Percentiles rank a stretch among this genome's conserved stretches.
These are phyloP conservation scores for Fagus crenata DNA, from an alignment of 306 rosid species.

Conservation along the genomic window DNA sequence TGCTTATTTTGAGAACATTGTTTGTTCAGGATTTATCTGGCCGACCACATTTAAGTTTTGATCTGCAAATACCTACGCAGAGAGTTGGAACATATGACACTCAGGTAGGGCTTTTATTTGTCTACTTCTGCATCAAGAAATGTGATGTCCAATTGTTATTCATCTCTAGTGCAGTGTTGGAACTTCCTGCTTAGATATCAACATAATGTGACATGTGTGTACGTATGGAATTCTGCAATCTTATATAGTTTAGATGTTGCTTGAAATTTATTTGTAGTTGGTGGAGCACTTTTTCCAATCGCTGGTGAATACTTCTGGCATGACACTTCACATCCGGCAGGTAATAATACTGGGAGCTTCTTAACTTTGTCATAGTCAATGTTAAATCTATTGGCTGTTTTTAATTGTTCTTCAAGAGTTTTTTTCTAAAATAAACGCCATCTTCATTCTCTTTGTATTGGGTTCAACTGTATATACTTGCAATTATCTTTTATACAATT, in stretches of 20 bases:
- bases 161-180: conserved; percentile 14
- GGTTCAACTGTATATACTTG: neutral
- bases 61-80: conserved; percentile 76
- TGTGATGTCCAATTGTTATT: conserved; percentile 9
- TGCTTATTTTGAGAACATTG: conserved; percentile 6
- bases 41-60: conserved; percentile 77
- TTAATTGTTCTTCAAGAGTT: neutral
- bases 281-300: conserved; percentile 99
- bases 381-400: neutral
- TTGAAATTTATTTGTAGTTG: conserved; percentile 47
- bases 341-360: conserved; percentile 43
- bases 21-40: conserved; percentile 89
- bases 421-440: conserved; percentile 5
- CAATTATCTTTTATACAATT: neutral
- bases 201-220: neutral
- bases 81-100: conserved; percentile 94
- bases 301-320: conserved; percentile 87
- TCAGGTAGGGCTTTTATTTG: conserved; percentile 56
- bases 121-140: conserved; percentile 4
- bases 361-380: conserved; percentile 14
- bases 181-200: conserved; percentile 1
- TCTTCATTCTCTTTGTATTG: neutral
- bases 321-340: conserved; percentile 97
- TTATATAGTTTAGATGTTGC: neutral
- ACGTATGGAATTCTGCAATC: neutral